Evolutionary conservation across 306 rosid genomes (phyloP), one percentile per base, ranked within the genome.

Genomic region (Prunus davidiana): DNA sequence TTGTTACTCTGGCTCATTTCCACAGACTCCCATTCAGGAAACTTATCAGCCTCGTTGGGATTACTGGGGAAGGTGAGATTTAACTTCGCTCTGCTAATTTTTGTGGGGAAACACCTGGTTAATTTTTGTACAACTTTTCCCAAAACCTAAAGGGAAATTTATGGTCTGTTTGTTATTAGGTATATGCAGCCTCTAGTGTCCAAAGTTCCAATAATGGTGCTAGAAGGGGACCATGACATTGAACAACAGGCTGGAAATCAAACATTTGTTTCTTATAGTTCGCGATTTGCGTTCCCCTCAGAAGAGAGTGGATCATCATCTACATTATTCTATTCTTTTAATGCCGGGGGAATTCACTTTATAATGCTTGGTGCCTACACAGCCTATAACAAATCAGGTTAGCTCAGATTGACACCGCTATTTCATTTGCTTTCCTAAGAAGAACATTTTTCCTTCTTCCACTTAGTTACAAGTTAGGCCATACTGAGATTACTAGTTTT

Each of bases 31-130:
- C 19, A 87, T 87, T 79, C 89, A 86, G 11, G 93, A 91, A 85
- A 94, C 96, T n/a, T 94, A 94, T 64, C 98, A 90, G 78, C 96
- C 98, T 60, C 96, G 98, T 49, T 94, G 98, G 97, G 97, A 94
- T 84, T 91, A 86, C 43, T 94, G 98, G 98, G 97, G 97, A 86
- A 94, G 97, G 97, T 90, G 67, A 67, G 38, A 12, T 19, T 52
- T 34, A 7, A 38, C 43, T 38, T 38, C 43, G 22, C 54, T 58
- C 70, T 50, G 0, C 78, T 64, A 22, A 28, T 2, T 32, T 74
- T 69, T 10, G 34, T 54, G 22, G 56, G 54, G 54, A 38, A 56
- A 34, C 12, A 18, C 54, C 46, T 50, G 25, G 16, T 72, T n/a
- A 71, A 12, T 47, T 34, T 52, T 34, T 11, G 0, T 30, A n/a